Evolutionary conservation across 805 yeast species (phyloP), one percentile per base, ranked within the genome.

Genomic region (Priceomyces melissophilus): DNA sequence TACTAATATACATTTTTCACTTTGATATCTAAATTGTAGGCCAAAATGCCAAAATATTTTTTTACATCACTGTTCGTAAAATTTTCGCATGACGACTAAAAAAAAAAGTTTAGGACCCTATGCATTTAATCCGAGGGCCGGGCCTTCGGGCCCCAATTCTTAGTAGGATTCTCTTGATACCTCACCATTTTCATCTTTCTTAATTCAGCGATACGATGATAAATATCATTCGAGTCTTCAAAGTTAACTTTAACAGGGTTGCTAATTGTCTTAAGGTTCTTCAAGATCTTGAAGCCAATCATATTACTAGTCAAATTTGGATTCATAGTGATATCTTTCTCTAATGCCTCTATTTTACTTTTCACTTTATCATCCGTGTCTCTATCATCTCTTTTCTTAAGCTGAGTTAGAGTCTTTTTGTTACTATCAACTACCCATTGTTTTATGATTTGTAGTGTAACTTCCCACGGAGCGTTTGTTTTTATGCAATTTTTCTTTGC

Each of bases 61-160:
- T 20, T 20, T 5, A 20, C 4, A 20, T 20, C 7, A 20, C 8
- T 4, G 25, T 8, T 29, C 15, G 14, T 29, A 12, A 29, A 29
- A 29, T 29, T 27, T 27, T 29, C 13, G 15, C 13, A 9, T 29
- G 6, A 12, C 15, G 15, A 9, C 30, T 5, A 20, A 20, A 20
- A 20, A 20, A 20, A 8, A 5, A 20, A 5, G 25, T 20, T 8
- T 5, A 8, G 25, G 25, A 20, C 25, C 8, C 4, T n/a, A 29
- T 11, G 2, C 25, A 29, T 34, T 13, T 33, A 23, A 17, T 23
- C 27, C 3, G 42, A 32, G 30, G 95, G 95, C 55, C 84, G 81
- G 3, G 96, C 80, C 66, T 85, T 87, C 29, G 98, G 99, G 1
- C 99, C 99, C 99, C 99, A 93, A 59, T 87, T 83, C 58, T 86